phyloP scores from a whole-genome alignment of 2,329 filamentous ascomycete species.

The Gliomastix tumulicola region DNA sequence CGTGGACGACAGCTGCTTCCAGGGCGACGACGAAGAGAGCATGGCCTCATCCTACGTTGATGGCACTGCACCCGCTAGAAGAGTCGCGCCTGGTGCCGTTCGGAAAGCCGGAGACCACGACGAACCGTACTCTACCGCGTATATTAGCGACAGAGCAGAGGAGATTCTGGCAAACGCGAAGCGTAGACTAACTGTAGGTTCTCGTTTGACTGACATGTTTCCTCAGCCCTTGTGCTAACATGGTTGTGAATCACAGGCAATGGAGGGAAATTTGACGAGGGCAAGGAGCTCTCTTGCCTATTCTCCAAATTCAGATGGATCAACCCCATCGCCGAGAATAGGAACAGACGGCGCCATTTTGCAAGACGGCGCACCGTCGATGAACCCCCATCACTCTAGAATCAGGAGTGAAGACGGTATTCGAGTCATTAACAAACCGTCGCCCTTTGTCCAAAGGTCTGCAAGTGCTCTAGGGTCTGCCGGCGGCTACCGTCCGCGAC shows the following conservation, averaged over 20 bases:
- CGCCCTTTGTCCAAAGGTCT: constrained; percentile 40
- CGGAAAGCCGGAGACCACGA: constrained; percentile 22
- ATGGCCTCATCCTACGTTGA: constrained; percentile 50
- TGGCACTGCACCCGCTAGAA: constrained; percentile 23
- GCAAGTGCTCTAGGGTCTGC: constrained; percentile 57
- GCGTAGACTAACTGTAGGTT: constrained; percentile 71
- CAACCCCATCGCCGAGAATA: constrained; percentile 45
- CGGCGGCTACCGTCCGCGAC: constrained; percentile 40
- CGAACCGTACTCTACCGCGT: constrained; percentile 63
- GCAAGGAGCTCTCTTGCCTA: constrained; percentile 61
- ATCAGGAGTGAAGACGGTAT: constrained; percentile 22
- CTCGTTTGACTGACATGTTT: background rate
- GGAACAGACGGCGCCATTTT: constrained; percentile 16
- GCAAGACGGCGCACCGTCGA: constrained; percentile 10
- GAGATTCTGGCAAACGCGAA: constrained; percentile 91
- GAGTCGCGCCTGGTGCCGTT: background rate
- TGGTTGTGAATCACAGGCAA: constrained; percentile 50
- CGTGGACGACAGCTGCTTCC: constrained; percentile 58
- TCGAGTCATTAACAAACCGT: constrained; percentile 13
- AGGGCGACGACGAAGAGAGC: constrained; percentile 62
- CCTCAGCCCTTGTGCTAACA: constrained; percentile 6
- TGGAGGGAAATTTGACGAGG: constrained; percentile 85
- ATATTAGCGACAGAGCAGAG: constrained; percentile 77
- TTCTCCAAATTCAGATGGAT: constrained; percentile 26
- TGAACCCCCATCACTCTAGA: constrained; percentile 14